Base-by-base conservation (phyloP, 345 rosid genomes). In the Anastatica hierochuntica region DNA sequence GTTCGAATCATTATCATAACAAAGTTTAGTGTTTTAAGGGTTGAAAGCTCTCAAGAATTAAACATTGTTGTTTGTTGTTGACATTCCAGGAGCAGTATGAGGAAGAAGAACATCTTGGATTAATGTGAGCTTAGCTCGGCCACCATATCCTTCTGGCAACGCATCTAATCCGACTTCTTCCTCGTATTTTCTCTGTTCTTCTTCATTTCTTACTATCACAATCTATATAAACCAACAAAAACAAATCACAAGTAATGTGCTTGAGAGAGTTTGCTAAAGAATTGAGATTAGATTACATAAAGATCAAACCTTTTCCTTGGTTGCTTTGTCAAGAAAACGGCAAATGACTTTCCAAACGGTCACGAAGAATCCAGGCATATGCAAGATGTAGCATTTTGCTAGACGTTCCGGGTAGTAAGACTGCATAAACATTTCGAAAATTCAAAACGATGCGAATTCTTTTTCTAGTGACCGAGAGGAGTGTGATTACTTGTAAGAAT, bases 321-420 rank as follows among this genome's bases (percentile, higher is more conserved):
- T 87, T 41, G 85, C 74, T 74, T 82, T 84, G 69, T 90, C 98
- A 11, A 90, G 75, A 72, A 82, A 87, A 14, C 77, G 80, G 49
- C 84, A 84, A 62, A 90, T 73, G 64, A 90, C 59, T 67, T 56
- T 80, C 96, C 98, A 90, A 27, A 80, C 68, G 34, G 79, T 38
- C 36, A 81, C 79, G 15, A 87, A 90, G 75, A 87, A 87, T 29
- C 77, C 36, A 1, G 98, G 96, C 98, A 90, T 87, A 39, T 79
- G 69, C 58, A 87, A 63, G 56, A 90, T 55, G 77, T 56, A 84
- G 51, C 67, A 58, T 72, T 78, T 90, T 8, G 73, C 85, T 26
- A 87, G 77, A 44, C 96, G 92, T 69, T 90, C 98, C 8, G 98
- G 96, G 70, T 79, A 90, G 69, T 90, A 90, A 53, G 92, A 77